Evolutionary conservation across 768 basidiomycete genomes (phyloP).

Genomic region (Panaeolus cyanescens): DNA sequence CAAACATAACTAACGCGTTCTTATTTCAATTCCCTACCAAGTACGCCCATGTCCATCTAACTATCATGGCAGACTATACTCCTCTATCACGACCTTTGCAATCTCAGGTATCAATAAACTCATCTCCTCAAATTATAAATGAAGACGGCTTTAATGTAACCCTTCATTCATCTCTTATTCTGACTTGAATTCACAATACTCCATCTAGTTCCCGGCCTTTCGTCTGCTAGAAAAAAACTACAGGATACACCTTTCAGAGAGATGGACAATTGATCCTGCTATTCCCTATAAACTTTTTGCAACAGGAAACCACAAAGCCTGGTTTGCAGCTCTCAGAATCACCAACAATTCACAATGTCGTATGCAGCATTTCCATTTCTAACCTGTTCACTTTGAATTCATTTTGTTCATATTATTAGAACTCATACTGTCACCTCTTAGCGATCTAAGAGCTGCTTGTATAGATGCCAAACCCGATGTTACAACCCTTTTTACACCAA

Average conservation of each 20-base stretch:
- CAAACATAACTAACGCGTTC: background rate
- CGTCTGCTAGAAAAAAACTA: slow-evolving; percentile 60
- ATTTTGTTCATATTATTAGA: slow-evolving; percentile 33
- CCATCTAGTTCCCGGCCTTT: slow-evolving; percentile 48
- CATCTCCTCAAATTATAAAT: slow-evolving; percentile 36
- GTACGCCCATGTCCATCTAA: background rate
- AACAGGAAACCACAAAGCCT: slow-evolving; percentile 59
- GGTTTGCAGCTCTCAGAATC: slow-evolving; percentile 66
- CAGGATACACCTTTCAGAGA: slow-evolving; percentile 63
- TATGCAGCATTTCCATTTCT: slow-evolving; percentile 25
- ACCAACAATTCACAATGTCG: slow-evolving; percentile 33
- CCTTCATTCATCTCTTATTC: slow-evolving; percentile 18
- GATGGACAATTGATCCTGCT: slow-evolving; percentile 46
- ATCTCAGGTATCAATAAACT: slow-evolving; percentile 37
- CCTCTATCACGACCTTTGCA: slow-evolving; percentile 37
- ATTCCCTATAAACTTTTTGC: slow-evolving; percentile 53
- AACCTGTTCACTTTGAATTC: background rate
- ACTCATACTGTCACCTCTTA: slow-evolving; percentile 62
- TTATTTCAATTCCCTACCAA: background rate
- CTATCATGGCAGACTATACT: slow-evolving; percentile 35
- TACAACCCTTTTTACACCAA: slow-evolving; percentile 45
- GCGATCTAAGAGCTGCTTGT: slow-evolving; percentile 59
- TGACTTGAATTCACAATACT: slow-evolving; percentile 1
- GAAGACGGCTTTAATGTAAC: slow-evolving; percentile 49
- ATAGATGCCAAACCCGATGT: slow-evolving; percentile 41